Evolutionary conservation across 2,329 filamentous ascomycete genomes (phyloP).

Genomic region (Aphanoascus verrucosus): DNA sequence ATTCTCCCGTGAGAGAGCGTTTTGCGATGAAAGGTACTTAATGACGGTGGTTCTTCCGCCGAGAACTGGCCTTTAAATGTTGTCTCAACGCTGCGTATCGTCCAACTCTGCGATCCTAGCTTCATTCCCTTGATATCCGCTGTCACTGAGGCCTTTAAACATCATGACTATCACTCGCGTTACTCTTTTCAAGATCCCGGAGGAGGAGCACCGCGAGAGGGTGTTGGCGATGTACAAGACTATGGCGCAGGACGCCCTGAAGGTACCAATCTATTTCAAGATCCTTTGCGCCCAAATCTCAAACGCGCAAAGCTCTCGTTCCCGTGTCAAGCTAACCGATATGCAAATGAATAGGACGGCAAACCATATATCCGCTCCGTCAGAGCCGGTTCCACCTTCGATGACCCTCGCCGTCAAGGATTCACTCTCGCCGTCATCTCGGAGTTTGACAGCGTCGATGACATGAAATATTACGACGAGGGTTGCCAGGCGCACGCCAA

Average conservation of each 20-base stretch:
- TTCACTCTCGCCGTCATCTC: constrained; percentile 51
- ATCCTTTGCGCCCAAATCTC: neutral
- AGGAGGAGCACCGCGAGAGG: constrained; percentile 29
- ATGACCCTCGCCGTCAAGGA: constrained; percentile 49
- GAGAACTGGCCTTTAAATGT: neutral
- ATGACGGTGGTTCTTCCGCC: neutral
- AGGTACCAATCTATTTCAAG: constrained; percentile 20
- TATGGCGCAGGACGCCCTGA: constrained; percentile 26
- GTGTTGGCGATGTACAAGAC: constrained; percentile 30
- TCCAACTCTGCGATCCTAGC: neutral
- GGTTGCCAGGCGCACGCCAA: constrained; percentile 41
- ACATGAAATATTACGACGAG: constrained; percentile 56
- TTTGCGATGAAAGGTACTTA: neutral
- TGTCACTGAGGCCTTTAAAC: neutral
- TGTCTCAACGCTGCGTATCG: neutral
- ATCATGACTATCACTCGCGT: constrained; percentile 30
- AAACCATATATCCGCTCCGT: constrained; percentile 54
- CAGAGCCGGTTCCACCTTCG: constrained; percentile 35
- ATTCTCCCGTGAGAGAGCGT: neutral
- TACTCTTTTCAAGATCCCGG: constrained; percentile 39
- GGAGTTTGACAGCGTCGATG: constrained; percentile 49
- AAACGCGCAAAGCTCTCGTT: neutral
- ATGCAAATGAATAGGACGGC: constrained; percentile 43
- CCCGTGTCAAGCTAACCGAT: neutral
- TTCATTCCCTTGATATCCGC: neutral